A percentile compares a stretch with the other conserved stretches of the same genome.
phyloP scores from a whole-genome alignment of 1,284 basidiomycete species.

The Bondarzewia mesenterica region DNA sequence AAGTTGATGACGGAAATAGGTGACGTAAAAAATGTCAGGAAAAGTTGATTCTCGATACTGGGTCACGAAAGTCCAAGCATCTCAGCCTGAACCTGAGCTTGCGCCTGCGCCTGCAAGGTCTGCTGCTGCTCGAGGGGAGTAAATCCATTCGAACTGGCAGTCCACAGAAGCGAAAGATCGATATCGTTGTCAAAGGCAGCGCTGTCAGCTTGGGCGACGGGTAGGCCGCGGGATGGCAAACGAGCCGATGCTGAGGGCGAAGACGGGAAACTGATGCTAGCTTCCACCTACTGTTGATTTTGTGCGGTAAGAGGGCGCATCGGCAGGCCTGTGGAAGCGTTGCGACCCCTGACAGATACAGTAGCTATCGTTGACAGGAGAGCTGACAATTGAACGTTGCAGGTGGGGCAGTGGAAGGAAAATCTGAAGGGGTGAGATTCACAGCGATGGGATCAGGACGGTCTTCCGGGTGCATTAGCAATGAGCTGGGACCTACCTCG shows the following conservation, averaged over 20 bases:
- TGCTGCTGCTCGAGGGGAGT: conserved; percentile 61
- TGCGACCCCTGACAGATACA: background rate
- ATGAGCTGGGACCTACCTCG: no score
- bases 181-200: conserved; percentile 12
- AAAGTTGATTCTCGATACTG: no score
- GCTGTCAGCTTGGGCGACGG: background rate
- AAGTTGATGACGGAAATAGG: no score
- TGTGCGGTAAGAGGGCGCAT: conserved; percentile 11
- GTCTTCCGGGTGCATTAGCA: no score
- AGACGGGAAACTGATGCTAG: background rate
- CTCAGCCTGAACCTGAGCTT: conserved; percentile 19
- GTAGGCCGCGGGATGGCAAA: conserved; percentile 4
- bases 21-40: no score
- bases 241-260: conserved; percentile 5
- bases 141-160: conserved; percentile 38
- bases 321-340: conserved; percentile 9
- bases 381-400: no score
- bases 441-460: no score
- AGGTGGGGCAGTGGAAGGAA: no score
- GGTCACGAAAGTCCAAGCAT: no score
- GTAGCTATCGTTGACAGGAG: no score
- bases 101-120: conserved; percentile 36
- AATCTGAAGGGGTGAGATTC: no score
- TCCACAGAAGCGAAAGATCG: conserved; percentile 12
- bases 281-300: conserved; percentile 2